These are phyloP conservation scores for Eucalyptus regnans DNA, from an alignment of 345 rosid species.

Conservation along the genomic window DNA sequence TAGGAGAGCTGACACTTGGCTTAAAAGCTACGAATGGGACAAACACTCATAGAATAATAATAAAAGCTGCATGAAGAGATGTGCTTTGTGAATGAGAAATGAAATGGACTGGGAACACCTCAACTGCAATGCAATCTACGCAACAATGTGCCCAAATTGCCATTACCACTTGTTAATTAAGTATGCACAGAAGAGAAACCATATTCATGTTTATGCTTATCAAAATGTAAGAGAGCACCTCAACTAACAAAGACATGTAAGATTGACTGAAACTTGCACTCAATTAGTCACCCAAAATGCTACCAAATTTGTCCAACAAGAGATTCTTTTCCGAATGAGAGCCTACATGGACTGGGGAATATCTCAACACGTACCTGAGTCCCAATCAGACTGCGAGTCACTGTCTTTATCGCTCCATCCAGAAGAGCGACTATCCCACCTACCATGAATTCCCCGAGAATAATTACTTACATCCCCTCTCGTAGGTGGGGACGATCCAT, in stretches of 20 bases:
- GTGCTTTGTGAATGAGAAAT: neutral
- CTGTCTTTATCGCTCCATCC: conserved; percentile 70
- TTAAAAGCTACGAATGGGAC: neutral
- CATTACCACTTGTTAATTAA: neutral
- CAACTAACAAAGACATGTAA: neutral
- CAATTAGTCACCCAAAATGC: neutral
- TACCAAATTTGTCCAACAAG: neutral
- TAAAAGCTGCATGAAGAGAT: neutral
- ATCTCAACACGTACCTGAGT: conserved; percentile 42
- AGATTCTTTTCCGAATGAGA: neutral
- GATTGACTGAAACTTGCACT: neutral
- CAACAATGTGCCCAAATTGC: neutral
- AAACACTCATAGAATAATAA: neutral
- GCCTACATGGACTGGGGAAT: neutral
- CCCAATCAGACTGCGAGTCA: conserved; percentile 65
- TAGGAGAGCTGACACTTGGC: neutral
- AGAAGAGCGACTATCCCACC: conserved; percentile 81
- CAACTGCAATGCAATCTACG: neutral
- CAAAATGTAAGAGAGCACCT: neutral
- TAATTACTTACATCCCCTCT: conserved; percentile 56
- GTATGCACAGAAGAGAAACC: neutral
- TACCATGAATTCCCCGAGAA: conserved; percentile 52
- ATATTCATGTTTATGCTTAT: neutral
- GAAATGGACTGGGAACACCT: neutral
- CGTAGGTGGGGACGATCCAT: conserved; percentile 84